A percentile compares a stretch with the other conserved stretches of the same genome.
phyloP scores from a whole-genome alignment of 345 rosid genomes.

The Angophora floribunda region DNA sequence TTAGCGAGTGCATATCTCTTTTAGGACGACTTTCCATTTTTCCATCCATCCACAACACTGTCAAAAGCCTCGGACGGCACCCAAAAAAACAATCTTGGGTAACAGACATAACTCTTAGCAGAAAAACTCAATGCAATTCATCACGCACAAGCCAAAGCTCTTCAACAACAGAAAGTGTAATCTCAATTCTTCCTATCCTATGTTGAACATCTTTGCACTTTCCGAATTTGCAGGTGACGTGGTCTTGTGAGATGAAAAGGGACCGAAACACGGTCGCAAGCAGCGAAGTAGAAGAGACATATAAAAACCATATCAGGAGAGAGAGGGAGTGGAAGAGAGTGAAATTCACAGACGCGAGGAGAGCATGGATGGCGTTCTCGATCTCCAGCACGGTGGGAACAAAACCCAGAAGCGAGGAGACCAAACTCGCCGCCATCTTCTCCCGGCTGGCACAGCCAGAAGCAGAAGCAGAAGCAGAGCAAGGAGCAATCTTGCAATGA shows the following conservation, averaged over 20 bases:
- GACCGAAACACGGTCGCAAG: not conserved
- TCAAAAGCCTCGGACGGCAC: not conserved
- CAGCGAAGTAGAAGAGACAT: not conserved
- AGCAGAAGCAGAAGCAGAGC: not conserved
- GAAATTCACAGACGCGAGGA: conserved; percentile 23
- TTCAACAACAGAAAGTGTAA: not conserved
- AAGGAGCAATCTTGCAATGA: not conserved
- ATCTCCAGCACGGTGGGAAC: conserved; percentile 35
- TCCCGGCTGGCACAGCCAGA: not conserved
- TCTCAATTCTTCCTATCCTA: not conserved
- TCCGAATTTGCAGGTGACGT: not conserved
- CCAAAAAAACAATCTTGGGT: not conserved
- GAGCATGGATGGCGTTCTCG: conserved; percentile 26
- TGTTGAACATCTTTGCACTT: not conserved
- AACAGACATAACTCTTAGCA: not conserved
- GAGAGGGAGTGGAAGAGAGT: not conserved
- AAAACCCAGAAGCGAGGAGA: conserved; percentile 1
- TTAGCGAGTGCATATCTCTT: not conserved
- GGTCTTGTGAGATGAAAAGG: not conserved
- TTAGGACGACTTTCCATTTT: not conserved
- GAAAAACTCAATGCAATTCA: not conserved
- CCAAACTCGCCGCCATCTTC: not conserved
- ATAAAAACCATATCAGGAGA: not conserved
- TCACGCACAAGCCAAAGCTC: not conserved
- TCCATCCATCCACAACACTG: not conserved